Evolutionary conservation across 129 eudicot genomes (phyloP).

Genomic region (Flaveria brownii): DNA sequence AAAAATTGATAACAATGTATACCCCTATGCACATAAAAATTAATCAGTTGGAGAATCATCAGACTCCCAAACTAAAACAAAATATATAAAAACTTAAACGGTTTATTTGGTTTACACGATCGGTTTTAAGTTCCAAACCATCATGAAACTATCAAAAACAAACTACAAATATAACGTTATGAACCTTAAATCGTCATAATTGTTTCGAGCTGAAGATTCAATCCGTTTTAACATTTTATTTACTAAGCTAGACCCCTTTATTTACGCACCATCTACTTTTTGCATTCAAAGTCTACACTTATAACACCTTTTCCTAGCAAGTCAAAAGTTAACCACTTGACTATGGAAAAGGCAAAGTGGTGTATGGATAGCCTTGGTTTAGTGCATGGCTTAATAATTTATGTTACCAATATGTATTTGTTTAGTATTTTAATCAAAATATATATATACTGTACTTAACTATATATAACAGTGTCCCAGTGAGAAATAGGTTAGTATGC

Average conservation of each 20-base stretch:
- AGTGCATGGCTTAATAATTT: not conserved
- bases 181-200: too few relatives aligned
- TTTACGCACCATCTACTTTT: not conserved
- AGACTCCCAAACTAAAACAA: too few relatives aligned
- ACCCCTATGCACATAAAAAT: too few relatives aligned
- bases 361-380: not conserved
- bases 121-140: not conserved
- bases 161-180: too few relatives aligned
- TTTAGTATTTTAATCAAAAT: not conserved
- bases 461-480: too few relatives aligned
- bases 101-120: too few relatives aligned
- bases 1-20: too few relatives aligned
- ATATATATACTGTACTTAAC: not conserved
- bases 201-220: too few relatives aligned
- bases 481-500: too few relatives aligned
- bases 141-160: too few relatives aligned
- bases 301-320: not conserved
- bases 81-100: too few relatives aligned
- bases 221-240: not conserved
- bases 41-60: too few relatives aligned
- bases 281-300: not conserved
- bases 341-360: not conserved
- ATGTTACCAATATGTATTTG: not conserved
- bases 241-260: not conserved
- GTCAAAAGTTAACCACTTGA: constrained; percentile 5